Evolutionary conservation across 1,284 basidiomycete species (phyloP).

Genomic region (Chiua sp.): DNA sequence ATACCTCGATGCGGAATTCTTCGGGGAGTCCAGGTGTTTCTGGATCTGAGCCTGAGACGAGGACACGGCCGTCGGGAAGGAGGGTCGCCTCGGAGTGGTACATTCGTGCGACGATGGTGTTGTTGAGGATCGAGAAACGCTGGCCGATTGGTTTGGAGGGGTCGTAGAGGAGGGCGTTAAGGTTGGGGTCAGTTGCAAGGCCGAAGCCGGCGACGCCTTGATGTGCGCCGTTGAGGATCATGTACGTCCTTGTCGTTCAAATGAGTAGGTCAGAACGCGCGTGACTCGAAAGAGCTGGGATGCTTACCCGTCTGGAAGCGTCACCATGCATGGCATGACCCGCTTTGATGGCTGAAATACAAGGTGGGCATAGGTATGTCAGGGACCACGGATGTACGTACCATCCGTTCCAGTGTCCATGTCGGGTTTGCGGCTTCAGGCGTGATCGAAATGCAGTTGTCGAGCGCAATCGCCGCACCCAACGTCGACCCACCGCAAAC

Average conservation of each 20-base stretch:
- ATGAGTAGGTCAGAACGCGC: not conserved
- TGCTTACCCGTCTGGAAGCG: slow-evolving; percentile 60
- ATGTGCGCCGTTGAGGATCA: slow-evolving; percentile 71
- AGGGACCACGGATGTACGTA: slow-evolving; percentile 33
- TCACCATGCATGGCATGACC: slow-evolving; percentile 76
- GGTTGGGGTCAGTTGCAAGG: slow-evolving; percentile 66
- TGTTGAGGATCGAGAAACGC: slow-evolving; percentile 68
- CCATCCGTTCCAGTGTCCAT: slow-evolving; percentile 79
- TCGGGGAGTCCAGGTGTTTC: slow-evolving; percentile 62
- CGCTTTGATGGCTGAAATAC: slow-evolving; percentile 73
- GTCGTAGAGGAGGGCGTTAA: slow-evolving; percentile 70
- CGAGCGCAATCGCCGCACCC: slow-evolving; percentile 59
- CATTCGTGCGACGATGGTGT: slow-evolving; percentile 79
- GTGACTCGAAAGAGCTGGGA: no score
- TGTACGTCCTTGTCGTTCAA: slow-evolving; percentile 55
- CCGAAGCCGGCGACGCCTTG: slow-evolving; percentile 79
- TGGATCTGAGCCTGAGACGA: slow-evolving; percentile 79
- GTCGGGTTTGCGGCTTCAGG: slow-evolving; percentile 63
- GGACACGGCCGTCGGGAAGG: slow-evolving; percentile 70
- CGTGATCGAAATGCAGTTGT: slow-evolving; percentile 71
- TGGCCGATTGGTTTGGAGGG: slow-evolving; percentile 62
- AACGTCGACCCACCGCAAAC: slow-evolving; percentile 79
- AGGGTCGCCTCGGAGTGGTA: slow-evolving; percentile 82
- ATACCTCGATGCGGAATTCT: slow-evolving; percentile 79
- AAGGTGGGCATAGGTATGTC: not conserved